Conservation (phyloP, 257 asterid genomes). For the Handroanthus guayacan region DNA sequence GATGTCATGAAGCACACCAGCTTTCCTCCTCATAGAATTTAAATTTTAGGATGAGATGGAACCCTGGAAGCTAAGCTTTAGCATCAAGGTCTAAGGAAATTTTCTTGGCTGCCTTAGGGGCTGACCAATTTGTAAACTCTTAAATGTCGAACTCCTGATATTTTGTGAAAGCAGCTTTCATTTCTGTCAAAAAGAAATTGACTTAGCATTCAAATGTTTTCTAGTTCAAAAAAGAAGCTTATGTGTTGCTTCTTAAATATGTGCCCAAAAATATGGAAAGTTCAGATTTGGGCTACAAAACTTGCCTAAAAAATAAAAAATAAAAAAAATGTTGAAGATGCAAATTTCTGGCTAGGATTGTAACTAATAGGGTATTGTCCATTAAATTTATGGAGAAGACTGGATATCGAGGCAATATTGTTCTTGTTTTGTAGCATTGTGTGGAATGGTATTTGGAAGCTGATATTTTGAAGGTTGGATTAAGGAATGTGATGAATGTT, state of each 20-base stretch:
- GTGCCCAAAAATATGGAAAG: not conserved
- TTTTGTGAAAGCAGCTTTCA: not conserved
- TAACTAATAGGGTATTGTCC: not conserved
- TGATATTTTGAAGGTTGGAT: too few relatives aligned
- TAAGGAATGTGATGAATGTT: too few relatives aligned
- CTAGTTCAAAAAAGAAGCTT: not conserved
- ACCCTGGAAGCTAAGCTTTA: slow-evolving; percentile 7
- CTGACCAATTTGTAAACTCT: slow-evolving; percentile 7
- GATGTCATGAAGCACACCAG: not conserved
- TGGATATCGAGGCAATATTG: not conserved
- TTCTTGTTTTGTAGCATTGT: too few relatives aligned
- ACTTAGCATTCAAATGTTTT: not conserved
- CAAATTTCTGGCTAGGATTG: slow-evolving; percentile 5
- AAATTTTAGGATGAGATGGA: slow-evolving; percentile 12
- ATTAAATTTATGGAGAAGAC: not conserved
- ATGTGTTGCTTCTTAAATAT: too few relatives aligned
- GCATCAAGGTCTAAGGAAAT: slow-evolving; percentile 5
- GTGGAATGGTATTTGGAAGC: too few relatives aligned
- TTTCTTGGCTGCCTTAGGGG: slow-evolving; percentile 7
- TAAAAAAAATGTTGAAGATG: not conserved
- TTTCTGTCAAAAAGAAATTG: not conserved
- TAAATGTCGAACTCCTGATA: not conserved
- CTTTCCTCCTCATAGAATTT: slow-evolving; percentile 5
- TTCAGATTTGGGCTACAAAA: not conserved
- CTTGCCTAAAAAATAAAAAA: not conserved